Evolutionary conservation across 2,329 filamentous ascomycete genomes (phyloP).

Genomic region (Hypocrella siamensis): DNA sequence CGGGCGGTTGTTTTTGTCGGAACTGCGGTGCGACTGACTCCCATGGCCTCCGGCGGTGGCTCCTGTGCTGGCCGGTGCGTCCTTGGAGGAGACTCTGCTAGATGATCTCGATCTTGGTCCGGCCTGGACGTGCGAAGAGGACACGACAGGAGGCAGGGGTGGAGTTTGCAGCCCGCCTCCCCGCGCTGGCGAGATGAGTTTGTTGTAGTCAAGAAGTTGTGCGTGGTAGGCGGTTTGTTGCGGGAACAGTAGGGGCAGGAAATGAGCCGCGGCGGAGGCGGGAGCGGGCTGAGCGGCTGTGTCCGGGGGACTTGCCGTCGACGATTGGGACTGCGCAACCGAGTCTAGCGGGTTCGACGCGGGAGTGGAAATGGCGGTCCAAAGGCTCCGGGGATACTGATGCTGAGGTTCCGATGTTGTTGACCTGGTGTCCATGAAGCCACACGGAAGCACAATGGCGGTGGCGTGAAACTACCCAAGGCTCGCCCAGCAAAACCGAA

Average conservation of each 20-base stretch:
- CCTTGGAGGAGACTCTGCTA: slow-evolving; percentile 43
- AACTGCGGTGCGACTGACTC: slow-evolving; percentile 41
- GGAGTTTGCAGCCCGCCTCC: slow-evolving; percentile 39
- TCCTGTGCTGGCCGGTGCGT: slow-evolving; percentile 28
- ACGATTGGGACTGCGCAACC: slow-evolving; percentile 9
- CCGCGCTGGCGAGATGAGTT: slow-evolving; percentile 42
- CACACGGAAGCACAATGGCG: not conserved
- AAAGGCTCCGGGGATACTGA: slow-evolving; percentile 19
- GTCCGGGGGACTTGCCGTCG: slow-evolving; percentile 17
- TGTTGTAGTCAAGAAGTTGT: slow-evolving; percentile 50
- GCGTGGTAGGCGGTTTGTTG: slow-evolving; percentile 46
- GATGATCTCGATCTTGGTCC: slow-evolving; percentile 41
- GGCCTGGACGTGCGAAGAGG: slow-evolving; percentile 39
- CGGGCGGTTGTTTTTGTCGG: slow-evolving; percentile 46
- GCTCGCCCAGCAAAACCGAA: not conserved
- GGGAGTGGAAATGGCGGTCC: slow-evolving; percentile 14
- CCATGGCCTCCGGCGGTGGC: slow-evolving; percentile 43
- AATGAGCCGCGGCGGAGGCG: slow-evolving; percentile 18
- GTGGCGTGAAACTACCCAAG: too few species aligned
- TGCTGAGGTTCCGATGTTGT: slow-evolving; percentile 21
- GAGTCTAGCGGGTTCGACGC: slow-evolving; percentile 9
- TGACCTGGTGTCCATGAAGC: slow-evolving; percentile 23
- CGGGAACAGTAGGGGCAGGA: slow-evolving; percentile 41
- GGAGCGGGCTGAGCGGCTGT: slow-evolving; percentile 7
- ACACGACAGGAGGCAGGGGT: slow-evolving; percentile 38